Evolutionary conservation across 345 rosid genomes (phyloP).

Genomic region (Raphanus raphanistrum): DNA sequence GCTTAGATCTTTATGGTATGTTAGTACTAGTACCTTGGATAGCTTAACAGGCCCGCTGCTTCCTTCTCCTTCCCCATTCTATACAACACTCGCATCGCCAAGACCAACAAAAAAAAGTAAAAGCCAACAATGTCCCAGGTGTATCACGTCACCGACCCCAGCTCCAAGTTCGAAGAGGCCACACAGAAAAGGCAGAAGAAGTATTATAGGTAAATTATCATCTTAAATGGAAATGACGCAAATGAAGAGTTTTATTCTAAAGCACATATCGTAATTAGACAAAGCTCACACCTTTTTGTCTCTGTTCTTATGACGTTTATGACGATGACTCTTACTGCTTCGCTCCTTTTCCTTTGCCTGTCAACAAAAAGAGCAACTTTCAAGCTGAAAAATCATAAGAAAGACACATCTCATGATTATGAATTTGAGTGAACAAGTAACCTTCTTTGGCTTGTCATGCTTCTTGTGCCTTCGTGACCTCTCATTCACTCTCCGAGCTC

Average conservation of each 20-base stretch:
- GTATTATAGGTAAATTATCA: slow-evolving; percentile 61
- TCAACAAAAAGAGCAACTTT: neutral
- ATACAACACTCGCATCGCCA: slow-evolving; percentile 79
- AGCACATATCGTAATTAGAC: slow-evolving; percentile 11
- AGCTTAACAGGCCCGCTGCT: slow-evolving; percentile 86
- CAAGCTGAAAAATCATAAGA: neutral
- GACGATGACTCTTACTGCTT: slow-evolving; percentile 60
- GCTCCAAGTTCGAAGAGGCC: slow-evolving; percentile 99
- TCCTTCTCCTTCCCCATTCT: slow-evolving; percentile 77
- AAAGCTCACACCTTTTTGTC: slow-evolving; percentile 64
- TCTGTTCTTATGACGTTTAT: slow-evolving; percentile 70
- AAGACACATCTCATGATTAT: neutral
- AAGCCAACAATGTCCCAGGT: slow-evolving; percentile 54
- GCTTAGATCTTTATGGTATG: neutral
- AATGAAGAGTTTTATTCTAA: neutral
- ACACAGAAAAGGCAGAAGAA: slow-evolving; percentile 65
- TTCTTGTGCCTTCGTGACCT: slow-evolving; percentile 70
- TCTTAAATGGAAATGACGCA: neutral
- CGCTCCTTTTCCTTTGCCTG: slow-evolving; percentile 74
- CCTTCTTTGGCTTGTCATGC: slow-evolving; percentile 79
- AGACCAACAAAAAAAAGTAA: slow-evolving; percentile 37
- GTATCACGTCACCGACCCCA: slow-evolving; percentile 76
- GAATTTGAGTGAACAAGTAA: slow-evolving; percentile 23
- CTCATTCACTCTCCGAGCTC: slow-evolving; percentile 65
- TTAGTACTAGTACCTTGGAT: slow-evolving; percentile 59